phyloP scores from a whole-genome alignment of 306 rosid species.

The Acacia melanoxylon region DNA sequence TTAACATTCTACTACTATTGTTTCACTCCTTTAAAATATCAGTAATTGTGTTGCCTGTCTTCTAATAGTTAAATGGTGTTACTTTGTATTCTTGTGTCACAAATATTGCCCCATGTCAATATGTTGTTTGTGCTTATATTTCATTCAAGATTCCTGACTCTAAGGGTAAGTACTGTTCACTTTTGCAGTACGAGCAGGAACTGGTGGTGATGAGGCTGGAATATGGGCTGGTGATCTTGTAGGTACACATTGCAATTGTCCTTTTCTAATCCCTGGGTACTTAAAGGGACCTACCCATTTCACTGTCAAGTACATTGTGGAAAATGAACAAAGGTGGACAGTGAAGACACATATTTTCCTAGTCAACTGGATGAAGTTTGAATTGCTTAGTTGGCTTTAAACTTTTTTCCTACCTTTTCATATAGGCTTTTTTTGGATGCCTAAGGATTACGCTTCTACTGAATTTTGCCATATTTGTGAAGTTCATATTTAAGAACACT shows the following conservation, averaged over 20 bases:
- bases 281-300: conserved; percentile 17
- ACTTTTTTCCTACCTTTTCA: conserved; percentile 1
- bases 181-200: conserved; percentile 94
- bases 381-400: conserved; percentile 18
- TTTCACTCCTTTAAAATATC: not conserved
- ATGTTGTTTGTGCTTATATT: not conserved
- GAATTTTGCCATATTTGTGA: conserved; percentile 24
- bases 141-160: conserved; percentile 12
- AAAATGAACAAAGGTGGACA: not conserved
- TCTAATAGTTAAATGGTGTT: not conserved
- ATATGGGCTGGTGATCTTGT: conserved; percentile 99
- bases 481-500: conserved; percentile 27
- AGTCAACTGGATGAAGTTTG: conserved; percentile 19
- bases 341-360: conserved; percentile 1
- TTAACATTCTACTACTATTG: not conserved
- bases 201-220: conserved; percentile 99
- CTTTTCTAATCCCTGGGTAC: conserved; percentile 33
- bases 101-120: not conserved
- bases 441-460: conserved; percentile 23
- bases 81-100: not conserved
- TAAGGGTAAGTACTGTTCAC: conserved; percentile 22
- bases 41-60: not conserved
- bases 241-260: conserved; percentile 85
- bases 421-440: conserved; percentile 5
- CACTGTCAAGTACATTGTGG: not conserved